Evolutionary conservation across 2,329 filamentous ascomycete genomes (phyloP).

Genomic region (Claviceps spartinae): DNA sequence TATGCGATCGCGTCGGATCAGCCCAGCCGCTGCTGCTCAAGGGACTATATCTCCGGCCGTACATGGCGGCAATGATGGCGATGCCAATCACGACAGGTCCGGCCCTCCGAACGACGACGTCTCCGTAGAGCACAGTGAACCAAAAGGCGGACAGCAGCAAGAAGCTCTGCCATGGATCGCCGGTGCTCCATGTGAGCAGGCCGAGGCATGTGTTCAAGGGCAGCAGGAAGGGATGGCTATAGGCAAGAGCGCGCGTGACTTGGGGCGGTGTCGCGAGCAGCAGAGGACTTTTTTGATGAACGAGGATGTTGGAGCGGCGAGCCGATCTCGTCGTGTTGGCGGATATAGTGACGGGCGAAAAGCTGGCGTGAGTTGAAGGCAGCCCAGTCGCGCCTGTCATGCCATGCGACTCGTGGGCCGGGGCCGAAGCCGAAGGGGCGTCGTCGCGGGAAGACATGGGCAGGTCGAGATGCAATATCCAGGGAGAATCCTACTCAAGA

Average conservation of each 20-base stretch:
- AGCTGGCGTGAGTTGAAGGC: conserved; percentile 70
- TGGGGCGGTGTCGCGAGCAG: conserved; percentile 88
- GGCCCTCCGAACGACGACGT: conserved; percentile 63
- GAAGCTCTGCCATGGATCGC: conserved; percentile 95
- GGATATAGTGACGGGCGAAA: conserved; percentile 71
- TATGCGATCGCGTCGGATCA: conserved; percentile 29
- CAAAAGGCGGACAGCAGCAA: conserved; percentile 75
- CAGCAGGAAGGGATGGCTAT: conserved; percentile 87
- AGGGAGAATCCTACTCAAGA: conserved; percentile 27
- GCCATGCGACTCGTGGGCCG: conserved; percentile 17
- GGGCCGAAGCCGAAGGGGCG: conserved; percentile 19
- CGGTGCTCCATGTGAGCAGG: conserved; percentile 84
- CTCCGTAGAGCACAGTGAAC: conserved; percentile 75
- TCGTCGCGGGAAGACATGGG: conserved; percentile 27
- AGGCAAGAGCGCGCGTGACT: conserved; percentile 84
- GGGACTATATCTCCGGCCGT: conserved; percentile 76
- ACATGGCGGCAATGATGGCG: conserved; percentile 80
- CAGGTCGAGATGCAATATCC: conserved; percentile 33
- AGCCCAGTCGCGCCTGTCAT: conserved; percentile 25
- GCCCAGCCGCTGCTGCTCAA: conserved; percentile 71
- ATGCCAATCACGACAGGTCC: conserved; percentile 74
- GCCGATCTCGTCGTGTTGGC: conserved; percentile 46
- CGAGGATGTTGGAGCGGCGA: conserved; percentile 79
- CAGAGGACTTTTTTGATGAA: conserved; percentile 91
- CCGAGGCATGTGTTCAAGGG: conserved; percentile 78